Percentiles rank a stretch among this genome's conserved stretches.
Evolutionary conservation across 202 grass and related monocot genomes (phyloP).

Genomic region (Zoysia matrella): DNA sequence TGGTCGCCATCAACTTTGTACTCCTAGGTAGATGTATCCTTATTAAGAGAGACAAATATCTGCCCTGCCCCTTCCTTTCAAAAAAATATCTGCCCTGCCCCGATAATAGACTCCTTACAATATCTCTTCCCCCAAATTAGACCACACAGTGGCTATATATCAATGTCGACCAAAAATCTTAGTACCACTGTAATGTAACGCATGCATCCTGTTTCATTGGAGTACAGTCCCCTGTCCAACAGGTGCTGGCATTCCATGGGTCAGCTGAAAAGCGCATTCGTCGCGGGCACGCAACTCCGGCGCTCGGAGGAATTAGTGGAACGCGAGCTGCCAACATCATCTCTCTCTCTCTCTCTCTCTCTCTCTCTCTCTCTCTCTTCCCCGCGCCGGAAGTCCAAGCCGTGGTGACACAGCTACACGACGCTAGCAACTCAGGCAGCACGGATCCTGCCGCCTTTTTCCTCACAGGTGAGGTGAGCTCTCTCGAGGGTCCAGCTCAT

Average conservation of each 20-base stretch:
- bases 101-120: not conserved
- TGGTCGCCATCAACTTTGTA: not conserved
- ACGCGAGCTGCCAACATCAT: constrained; percentile 6
- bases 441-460: not conserved
- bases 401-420: not conserved
- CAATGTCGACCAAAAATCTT: no score
- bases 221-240: not conserved
- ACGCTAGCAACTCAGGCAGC: not conserved
- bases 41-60: not conserved
- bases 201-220: no score
- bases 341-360: not conserved
- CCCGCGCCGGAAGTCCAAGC: not conserved
- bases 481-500: not conserved
- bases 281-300: constrained; percentile 15
- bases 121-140: no score
- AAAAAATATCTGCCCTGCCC: not conserved
- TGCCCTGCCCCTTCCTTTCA: not conserved
- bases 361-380: not conserved
- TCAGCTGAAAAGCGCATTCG: constrained; percentile 6
- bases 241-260: not conserved
- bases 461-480: constrained; percentile 9
- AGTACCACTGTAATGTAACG: no score
- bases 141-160: not conserved
- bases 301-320: not conserved
- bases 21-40: not conserved